Evolutionary conservation across 768 basidiomycete genomes (phyloP).

Genomic region (Suillus placidus): DNA sequence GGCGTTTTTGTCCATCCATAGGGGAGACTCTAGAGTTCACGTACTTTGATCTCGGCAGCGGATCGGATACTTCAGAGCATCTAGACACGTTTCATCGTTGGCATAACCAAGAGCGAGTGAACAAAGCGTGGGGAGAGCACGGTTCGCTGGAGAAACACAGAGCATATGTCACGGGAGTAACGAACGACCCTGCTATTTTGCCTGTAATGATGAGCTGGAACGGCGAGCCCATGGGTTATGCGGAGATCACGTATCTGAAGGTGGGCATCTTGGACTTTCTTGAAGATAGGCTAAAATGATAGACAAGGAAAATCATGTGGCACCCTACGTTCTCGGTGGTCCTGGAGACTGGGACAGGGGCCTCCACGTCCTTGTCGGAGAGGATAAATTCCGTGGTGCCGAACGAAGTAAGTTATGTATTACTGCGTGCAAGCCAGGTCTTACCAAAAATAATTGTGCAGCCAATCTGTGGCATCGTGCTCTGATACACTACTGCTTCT

Average conservation of each 20-base stretch:
- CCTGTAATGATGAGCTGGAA: conserved; percentile 53
- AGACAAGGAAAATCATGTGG: conserved; percentile 24
- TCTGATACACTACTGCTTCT: conserved; percentile 46
- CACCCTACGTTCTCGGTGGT: conserved; percentile 29
- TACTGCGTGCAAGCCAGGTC: not conserved
- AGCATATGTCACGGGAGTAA: conserved; percentile 38
- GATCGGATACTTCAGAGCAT: conserved; percentile 28
- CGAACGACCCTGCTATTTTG: conserved; percentile 42
- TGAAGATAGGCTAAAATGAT: not conserved
- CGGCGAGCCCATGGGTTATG: conserved; percentile 44
- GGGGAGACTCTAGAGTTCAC: conserved; percentile 34
- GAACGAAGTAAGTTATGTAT: conserved; percentile 39
- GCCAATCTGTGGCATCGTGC: conserved; percentile 27
- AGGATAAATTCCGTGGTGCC: conserved; percentile 47
- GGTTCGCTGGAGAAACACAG: conserved; percentile 48
- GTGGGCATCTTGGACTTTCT: conserved; percentile 31
- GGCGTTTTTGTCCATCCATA: conserved; percentile 37
- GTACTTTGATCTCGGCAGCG: conserved; percentile 29
- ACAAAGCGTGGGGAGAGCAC: conserved; percentile 47
- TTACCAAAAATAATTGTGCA: conserved; percentile 6
- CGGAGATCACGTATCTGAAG: conserved; percentile 49
- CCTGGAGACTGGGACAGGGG: conserved; percentile 39
- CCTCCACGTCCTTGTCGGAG: conserved; percentile 49
- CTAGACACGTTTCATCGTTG: conserved; percentile 49
- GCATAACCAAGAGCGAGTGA: conserved; percentile 54